Percentiles rank a stretch among this genome's conserved stretches.
phyloP scores from a whole-genome alignment of 2,329 filamentous ascomycete species.

The Pezicula rhizophila region DNA sequence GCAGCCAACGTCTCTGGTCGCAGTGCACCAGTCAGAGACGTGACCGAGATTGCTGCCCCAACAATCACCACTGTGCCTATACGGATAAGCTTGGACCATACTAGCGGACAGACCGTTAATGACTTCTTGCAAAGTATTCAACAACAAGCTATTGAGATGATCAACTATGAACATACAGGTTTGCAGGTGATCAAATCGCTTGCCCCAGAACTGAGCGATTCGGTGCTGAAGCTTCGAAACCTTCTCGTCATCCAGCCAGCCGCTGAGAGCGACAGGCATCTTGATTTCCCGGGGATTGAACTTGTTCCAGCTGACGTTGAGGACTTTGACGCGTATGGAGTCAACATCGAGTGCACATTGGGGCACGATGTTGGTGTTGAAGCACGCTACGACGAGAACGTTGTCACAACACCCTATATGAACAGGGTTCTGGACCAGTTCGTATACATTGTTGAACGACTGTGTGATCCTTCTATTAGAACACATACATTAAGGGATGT shows the following conservation, averaged over 20 bases:
- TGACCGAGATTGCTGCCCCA: constrained; percentile 36
- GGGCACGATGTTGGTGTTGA: constrained; percentile 1
- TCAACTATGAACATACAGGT: constrained; percentile 43
- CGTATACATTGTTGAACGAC: constrained; percentile 1
- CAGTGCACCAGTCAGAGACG: constrained; percentile 30
- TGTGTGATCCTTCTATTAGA: neutral
- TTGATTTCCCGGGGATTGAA: constrained; percentile 1
- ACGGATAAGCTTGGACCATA: constrained; percentile 27
- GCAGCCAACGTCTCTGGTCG: constrained; percentile 38
- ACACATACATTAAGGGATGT: neutral
- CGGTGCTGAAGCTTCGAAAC: constrained; percentile 16
- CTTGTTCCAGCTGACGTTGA: neutral
- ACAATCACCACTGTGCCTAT: constrained; percentile 37
- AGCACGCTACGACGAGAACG: constrained; percentile 1
- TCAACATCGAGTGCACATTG: constrained; percentile 1
- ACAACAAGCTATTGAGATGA: constrained; percentile 37
- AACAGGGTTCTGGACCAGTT: neutral
- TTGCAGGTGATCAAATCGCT: constrained; percentile 15
- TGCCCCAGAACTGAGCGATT: constrained; percentile 5
- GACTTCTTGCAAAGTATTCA: constrained; percentile 42
- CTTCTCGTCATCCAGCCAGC: constrained; percentile 18
- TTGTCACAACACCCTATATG: neutral
- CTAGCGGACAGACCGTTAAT: constrained; percentile 19
- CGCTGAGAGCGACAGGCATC: constrained; percentile 1
- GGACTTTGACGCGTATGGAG: neutral